phyloP scores from a whole-genome alignment of 2,329 filamentous ascomycete genomes.

The Niveomyces coronatus region DNA sequence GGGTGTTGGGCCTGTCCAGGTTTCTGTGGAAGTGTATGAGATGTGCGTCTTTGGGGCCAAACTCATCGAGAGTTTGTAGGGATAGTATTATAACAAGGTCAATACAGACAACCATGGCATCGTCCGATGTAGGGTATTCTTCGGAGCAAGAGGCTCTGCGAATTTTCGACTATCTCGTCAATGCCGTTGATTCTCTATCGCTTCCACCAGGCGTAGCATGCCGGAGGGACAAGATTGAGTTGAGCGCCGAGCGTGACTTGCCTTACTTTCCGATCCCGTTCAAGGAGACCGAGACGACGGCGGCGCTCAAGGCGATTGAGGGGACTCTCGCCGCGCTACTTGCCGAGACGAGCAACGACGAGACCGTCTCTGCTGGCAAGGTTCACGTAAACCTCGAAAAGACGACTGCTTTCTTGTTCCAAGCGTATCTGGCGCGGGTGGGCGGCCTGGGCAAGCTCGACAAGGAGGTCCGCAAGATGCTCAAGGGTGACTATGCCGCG shows the following conservation, averaged over 20 bases:
- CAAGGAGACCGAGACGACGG: conserved; percentile 34
- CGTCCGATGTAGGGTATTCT: conserved; percentile 12
- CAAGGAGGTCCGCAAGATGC: conserved; percentile 19
- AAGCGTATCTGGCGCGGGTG: conserved; percentile 26
- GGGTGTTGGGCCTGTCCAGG: too few relatives aligned
- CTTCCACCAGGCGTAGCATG: conserved; percentile 20
- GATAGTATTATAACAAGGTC: too few relatives aligned
- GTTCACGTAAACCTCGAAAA: conserved; percentile 27
- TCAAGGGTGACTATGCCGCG: conserved; percentile 20
- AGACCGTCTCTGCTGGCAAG: conserved; percentile 7
- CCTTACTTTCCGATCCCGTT: conserved; percentile 38
- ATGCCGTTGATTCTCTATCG: conserved; percentile 18
- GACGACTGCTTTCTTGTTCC: conserved; percentile 32
- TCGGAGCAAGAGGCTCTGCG: conserved; percentile 17
- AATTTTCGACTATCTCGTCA: conserved; percentile 16
- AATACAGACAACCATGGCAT: neutral
- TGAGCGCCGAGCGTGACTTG: conserved; percentile 24
- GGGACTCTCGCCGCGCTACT: conserved; percentile 23
- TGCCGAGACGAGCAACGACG: conserved; percentile 17
- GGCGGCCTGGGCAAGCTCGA: conserved; percentile 29
- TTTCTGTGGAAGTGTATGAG: too few relatives aligned
- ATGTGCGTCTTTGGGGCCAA: too few relatives aligned
- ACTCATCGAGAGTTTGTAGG: too few relatives aligned
- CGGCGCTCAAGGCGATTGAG: conserved; percentile 35
- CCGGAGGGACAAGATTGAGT: conserved; percentile 18